A percentile compares a stretch with the other conserved stretches of the same genome.
phyloP scores from a whole-genome alignment of 2,329 filamentous ascomycete genomes.

The Drechslerella stenobrocha region DNA sequence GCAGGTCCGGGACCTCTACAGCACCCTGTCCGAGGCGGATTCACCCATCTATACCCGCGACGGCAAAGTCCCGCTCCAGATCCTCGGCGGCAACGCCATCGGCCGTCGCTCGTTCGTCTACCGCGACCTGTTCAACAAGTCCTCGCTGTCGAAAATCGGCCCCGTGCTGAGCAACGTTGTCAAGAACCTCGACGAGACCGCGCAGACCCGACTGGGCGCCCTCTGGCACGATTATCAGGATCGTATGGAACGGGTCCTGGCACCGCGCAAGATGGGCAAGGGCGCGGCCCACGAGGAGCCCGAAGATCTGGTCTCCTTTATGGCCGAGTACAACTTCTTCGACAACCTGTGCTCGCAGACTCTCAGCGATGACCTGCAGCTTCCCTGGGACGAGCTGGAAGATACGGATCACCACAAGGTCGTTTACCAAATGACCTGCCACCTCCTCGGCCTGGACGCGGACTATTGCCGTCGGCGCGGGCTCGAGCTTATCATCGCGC shows the following conservation, averaged over 20 bases:
- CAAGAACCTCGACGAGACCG: conserved; percentile 33
- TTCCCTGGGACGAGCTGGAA: conserved; percentile 36
- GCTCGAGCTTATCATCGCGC: conserved; percentile 38
- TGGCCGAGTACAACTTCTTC: conserved; percentile 41
- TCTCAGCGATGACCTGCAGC: conserved; percentile 27
- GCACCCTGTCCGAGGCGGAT: conserved; percentile 31
- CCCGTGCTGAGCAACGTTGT: conserved; percentile 33
- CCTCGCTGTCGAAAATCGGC: conserved; percentile 29
- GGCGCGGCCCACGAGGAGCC: conserved; percentile 8
- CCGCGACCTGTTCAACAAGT: conserved; percentile 28
- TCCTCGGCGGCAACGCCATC: conserved; percentile 26
- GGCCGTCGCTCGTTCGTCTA: conserved; percentile 39
- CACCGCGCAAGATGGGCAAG: conserved; percentile 12
- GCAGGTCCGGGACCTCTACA: conserved; percentile 34
- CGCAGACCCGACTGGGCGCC: conserved; percentile 29
- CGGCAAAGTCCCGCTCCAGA: conserved; percentile 30
- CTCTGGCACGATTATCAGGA: conserved; percentile 46
- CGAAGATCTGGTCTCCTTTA: conserved; percentile 27
- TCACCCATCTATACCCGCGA: conserved; percentile 37
- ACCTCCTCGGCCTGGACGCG: conserved; percentile 43
- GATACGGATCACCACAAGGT: conserved; percentile 37
- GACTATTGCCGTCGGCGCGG: conserved; percentile 28
- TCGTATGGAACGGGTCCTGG: conserved; percentile 20
- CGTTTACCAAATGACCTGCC: conserved; percentile 32
- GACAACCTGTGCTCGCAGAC: conserved; percentile 42